phyloP scores from a whole-genome alignment of 352 stramenopile species.

The Halophytophthora batemanensis region DNA sequence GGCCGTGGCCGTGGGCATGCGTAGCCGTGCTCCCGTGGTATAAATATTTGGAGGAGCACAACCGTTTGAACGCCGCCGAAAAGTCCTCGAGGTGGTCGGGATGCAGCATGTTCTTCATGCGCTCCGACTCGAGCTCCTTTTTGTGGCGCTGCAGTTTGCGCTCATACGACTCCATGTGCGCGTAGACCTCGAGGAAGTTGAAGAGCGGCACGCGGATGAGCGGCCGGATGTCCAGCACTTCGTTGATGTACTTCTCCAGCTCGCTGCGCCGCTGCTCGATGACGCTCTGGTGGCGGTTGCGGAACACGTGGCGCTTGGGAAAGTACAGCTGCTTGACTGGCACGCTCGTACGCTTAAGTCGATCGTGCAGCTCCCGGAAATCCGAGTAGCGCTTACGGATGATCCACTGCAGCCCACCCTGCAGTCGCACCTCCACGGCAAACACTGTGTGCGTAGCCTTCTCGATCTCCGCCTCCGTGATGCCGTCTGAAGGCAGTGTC shows the following conservation, averaged over 20 bases:
- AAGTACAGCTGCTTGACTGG: conserved; percentile 82
- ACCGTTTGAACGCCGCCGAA: conserved; percentile 68
- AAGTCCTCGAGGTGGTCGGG: conserved; percentile 64
- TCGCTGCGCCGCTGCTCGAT: conserved; percentile 83
- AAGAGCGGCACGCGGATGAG: conserved; percentile 84
- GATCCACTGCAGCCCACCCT: conserved; percentile 82
- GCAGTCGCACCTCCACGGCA: conserved; percentile 71
- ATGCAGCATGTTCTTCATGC: conserved; percentile 84
- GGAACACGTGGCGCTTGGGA: conserved; percentile 85
- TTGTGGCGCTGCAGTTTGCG: conserved; percentile 81
- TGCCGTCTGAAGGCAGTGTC: conserved; percentile 53
- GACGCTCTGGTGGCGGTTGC: conserved; percentile 80
- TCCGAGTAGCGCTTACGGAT: conserved; percentile 89
- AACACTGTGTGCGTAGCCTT: conserved; percentile 83
- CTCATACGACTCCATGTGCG: conserved; percentile 86
- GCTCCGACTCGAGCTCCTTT: conserved; percentile 83
- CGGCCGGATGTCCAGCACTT: conserved; percentile 75
- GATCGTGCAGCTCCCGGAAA: conserved; percentile 84
- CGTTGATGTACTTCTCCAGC: conserved; percentile 88
- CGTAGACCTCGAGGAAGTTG: conserved; percentile 87
- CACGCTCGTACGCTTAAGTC: conserved; percentile 73
- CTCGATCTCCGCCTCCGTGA: conserved; percentile 80
- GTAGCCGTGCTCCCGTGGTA: conserved; percentile 47
- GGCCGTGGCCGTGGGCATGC: too few relatives aligned
- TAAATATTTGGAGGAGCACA: conserved; percentile 84